Percentiles rank a stretch among this genome's conserved stretches.
Evolutionary conservation across 2,329 filamentous ascomycete genomes (phyloP).

Genomic region (Cyphellophora attinorum): DNA sequence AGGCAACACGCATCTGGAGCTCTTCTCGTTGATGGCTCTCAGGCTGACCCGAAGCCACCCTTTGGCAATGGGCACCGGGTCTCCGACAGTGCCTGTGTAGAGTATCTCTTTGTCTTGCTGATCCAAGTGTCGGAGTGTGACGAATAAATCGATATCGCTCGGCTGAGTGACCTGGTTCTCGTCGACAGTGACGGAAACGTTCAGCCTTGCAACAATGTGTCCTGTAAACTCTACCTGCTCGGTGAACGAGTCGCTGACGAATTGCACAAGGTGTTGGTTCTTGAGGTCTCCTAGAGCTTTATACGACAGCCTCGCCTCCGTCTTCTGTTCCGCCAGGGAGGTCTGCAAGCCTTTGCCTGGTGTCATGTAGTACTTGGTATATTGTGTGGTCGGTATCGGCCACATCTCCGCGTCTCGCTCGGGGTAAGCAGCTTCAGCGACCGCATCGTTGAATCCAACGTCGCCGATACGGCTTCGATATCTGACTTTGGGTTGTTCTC

Average conservation of each 20-base stretch:
- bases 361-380: slow-evolving; percentile 52
- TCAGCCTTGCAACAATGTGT: slow-evolving; percentile 54
- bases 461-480: slow-evolving; percentile 56
- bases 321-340: slow-evolving; percentile 25
- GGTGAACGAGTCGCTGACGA: slow-evolving; percentile 48
- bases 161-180: slow-evolving; percentile 36
- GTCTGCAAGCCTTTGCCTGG: slow-evolving; percentile 33
- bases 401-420: slow-evolving; percentile 52
- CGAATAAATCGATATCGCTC: slow-evolving; percentile 42
- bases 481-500: slow-evolving; percentile 32
- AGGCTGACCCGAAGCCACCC: slow-evolving; percentile 45
- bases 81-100: slow-evolving; percentile 47
- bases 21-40: slow-evolving; percentile 36
- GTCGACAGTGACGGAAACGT: slow-evolving; percentile 44
- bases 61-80: slow-evolving; percentile 44
- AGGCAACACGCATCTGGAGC: slow-evolving; percentile 34
- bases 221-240: slow-evolving; percentile 61
- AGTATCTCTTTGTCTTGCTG: slow-evolving; percentile 41
- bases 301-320: slow-evolving; percentile 52
- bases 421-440: slow-evolving; percentile 46
- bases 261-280: slow-evolving; percentile 46
- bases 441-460: slow-evolving; percentile 56
- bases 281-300: slow-evolving; percentile 50
- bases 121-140: slow-evolving; percentile 45
- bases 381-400: slow-evolving; percentile 57